These are phyloP conservation scores for Cichorium intybus DNA, from an alignment of 140 eudicot genomes.

Conservation along the genomic window DNA sequence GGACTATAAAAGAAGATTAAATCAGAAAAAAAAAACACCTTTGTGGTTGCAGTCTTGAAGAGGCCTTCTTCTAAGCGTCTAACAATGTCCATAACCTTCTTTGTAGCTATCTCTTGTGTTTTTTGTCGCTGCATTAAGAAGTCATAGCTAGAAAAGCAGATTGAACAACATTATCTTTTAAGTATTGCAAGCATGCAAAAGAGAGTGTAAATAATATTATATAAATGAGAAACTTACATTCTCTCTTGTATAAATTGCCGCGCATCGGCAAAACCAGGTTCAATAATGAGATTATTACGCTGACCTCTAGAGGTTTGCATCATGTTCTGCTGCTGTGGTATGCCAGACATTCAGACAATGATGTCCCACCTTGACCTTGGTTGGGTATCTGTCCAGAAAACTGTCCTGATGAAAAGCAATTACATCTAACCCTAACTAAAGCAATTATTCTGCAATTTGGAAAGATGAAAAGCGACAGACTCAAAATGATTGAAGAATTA, in stretches of 20 bases:
- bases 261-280: constrained; percentile 35
- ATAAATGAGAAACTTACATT: constrained; percentile 54
- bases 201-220: no score
- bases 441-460: constrained; percentile 7
- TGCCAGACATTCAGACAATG: constrained; percentile 42
- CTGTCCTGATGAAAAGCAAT: constrained; percentile 44
- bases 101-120: constrained; percentile 37
- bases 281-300: constrained; percentile 41
- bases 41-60: constrained; percentile 60
- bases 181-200: no score
- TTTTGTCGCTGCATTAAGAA: constrained; percentile 52
- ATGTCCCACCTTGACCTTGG: constrained; percentile 52
- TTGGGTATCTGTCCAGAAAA: constrained; percentile 60
- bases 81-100: constrained; percentile 59
- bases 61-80: constrained; percentile 85
- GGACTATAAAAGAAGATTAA: no score
- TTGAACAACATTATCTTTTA: no score
- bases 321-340: constrained; percentile 60
- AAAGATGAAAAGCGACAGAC: neutral
- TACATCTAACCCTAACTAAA: constrained; percentile 24
- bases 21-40: constrained; percentile 42
- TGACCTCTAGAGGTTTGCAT: constrained; percentile 58
- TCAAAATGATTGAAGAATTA: neutral
- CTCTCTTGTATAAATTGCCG: constrained; percentile 49
- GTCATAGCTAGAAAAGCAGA: constrained; percentile 48